phyloP scores from a whole-genome alignment of 139 green algal genomes.

The Auxenochlorella pyrenoidosa region DNA sequence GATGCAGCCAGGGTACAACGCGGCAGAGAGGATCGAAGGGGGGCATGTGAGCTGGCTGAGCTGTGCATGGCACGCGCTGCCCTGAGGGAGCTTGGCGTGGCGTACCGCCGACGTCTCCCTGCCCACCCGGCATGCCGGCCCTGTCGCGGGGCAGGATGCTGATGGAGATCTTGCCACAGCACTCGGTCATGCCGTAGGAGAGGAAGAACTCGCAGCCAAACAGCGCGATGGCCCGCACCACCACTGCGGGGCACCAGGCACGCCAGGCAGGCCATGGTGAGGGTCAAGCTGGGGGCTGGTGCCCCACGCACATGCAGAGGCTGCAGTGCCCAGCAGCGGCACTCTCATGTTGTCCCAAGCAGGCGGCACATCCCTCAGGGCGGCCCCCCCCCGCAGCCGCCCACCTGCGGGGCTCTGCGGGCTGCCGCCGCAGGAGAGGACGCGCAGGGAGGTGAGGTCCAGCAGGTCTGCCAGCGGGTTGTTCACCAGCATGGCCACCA shows the following conservation, averaged over 20 bases:
- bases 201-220: slow-evolving; percentile 91
- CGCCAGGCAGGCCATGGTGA: rapidly evolving
- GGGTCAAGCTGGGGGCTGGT: no score
- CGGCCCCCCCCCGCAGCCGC: neutral
- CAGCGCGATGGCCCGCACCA: slow-evolving; percentile 60
- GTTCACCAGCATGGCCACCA: slow-evolving; percentile 85
- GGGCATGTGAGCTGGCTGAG: no score
- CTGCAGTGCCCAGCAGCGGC: no score
- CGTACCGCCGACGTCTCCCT: neutral
- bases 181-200: slow-evolving; percentile 96
- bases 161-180: slow-evolving; percentile 96
- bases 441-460: slow-evolving; percentile 79
- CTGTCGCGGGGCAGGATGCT: slow-evolving; percentile 70
- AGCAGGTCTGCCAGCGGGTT: slow-evolving; percentile 72
- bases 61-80: no score
- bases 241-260: slow-evolving; percentile 43
- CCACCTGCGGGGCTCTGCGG: slow-evolving; percentile 56
- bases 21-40: no score
- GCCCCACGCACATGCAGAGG: no score
- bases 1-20: no score
- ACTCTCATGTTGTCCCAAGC: no score
- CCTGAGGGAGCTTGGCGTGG: no score
- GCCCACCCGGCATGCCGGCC: neutral
- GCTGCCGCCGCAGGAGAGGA: slow-evolving; percentile 88
- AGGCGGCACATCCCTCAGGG: neutral